Conservation (phyloP, 1,284 basidiomycete species). For the Ustilago hordei region DNA sequence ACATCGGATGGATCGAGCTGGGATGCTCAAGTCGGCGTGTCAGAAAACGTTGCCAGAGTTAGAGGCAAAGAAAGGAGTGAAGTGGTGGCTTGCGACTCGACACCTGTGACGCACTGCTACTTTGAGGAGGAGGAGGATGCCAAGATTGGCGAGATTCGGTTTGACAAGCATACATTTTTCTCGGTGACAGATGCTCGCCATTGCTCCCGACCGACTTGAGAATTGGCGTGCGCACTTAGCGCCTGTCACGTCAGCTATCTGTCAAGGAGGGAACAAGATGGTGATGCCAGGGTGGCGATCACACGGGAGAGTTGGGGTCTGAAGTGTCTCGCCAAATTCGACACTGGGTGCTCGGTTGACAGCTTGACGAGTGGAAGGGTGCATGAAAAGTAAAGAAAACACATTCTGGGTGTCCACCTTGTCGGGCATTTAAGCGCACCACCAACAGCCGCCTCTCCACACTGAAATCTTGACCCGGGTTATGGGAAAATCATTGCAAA, state of each 20-base stretch:
- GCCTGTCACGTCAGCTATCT: slow-evolving; percentile 1
- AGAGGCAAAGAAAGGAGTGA: not conserved
- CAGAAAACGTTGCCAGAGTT: not conserved
- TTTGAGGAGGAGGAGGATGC: not conserved
- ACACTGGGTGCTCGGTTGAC: not conserved
- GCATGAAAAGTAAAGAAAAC: not conserved
- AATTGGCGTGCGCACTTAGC: not conserved
- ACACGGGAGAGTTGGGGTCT: not conserved
- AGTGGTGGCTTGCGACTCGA: not conserved
- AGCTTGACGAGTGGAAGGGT: not conserved
- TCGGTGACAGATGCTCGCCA: not conserved
- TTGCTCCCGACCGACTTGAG: not conserved
- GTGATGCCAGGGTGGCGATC: not conserved
- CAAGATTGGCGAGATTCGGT: not conserved
- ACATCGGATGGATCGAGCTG: not conserved
- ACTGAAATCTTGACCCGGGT: not conserved
- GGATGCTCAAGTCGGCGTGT: not conserved
- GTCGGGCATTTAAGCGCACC: slow-evolving; percentile 3
- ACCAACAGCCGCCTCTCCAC: not conserved
- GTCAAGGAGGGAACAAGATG: not conserved
- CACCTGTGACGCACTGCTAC: not conserved
- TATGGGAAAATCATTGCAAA: not conserved
- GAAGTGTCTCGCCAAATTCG: slow-evolving; percentile 1
- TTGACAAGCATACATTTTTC: not conserved
- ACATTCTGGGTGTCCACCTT: slow-evolving; percentile 2